Evolutionary conservation across 164 flowering plant genomes (phyloP), one percentile per base, ranked within the genome.

Genomic region (Akebia trifoliata): DNA sequence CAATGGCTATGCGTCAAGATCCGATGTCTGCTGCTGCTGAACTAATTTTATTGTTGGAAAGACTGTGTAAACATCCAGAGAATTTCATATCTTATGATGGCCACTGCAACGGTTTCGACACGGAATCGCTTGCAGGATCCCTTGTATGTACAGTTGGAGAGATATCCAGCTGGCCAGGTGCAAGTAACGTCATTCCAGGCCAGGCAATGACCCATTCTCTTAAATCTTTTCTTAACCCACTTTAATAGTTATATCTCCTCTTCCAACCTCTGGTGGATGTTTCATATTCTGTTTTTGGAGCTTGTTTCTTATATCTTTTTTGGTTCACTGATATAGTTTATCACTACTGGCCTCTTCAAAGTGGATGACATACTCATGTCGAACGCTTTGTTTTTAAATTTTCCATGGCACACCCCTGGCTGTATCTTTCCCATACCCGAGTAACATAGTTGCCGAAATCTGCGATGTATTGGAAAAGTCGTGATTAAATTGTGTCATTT

Each of bases 101-200:
- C 57, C 75, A 79, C 2, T 85, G 86, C 69, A 69, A 63, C 30
- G 75, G 73, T 51, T 63, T 64, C 29, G 20, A 54, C 0, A 52
- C 64, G 30, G 74, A 81, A 56, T 75, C 96, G 54, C 81, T 84
- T 61, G 62, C 85, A 31, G 81, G 78, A 60, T 86, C 97, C 26
- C 85, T 94, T 64, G 97, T 94, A 21, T 94, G 99, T 60, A 90
- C 97, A 26, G 96, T 94, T 67, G 99, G 97, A 47, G 96, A 94
- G 75, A 94, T 94, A 73, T 86, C 95, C 35, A 66, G 73, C 50
- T 90, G 99, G 99, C 99, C 97, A 36, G 85, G 97, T 73, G 90
- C 99, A 61, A 90, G 97, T 58, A 94, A 94, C 78, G 99, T 94
- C 66, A 90, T 94, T 74, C 97, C 99, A 47, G 97, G 99, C 68